These are phyloP conservation scores for Gracilariopsis chorda DNA, from an alignment of 23 red algal species.

Conservation along the genomic window DNA sequence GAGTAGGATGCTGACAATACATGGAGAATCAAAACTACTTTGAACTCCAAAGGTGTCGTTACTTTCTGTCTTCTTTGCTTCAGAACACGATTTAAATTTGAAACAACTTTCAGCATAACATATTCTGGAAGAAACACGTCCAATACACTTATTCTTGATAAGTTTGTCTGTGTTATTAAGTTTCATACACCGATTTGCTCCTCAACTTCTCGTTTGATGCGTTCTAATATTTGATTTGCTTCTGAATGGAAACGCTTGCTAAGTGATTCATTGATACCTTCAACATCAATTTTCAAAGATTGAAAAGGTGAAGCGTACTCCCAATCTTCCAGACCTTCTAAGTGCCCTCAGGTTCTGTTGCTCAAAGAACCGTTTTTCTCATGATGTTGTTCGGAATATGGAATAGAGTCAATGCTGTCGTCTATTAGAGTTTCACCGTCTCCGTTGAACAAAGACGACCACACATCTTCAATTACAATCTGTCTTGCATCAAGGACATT, in stretches of 20 bases:
- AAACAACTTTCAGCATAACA: not conserved
- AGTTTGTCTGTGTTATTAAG: not conserved
- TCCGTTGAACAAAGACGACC: not conserved
- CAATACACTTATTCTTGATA: not conserved
- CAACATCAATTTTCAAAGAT: not conserved
- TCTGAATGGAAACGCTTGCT: not conserved
- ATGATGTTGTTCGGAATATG: not conserved
- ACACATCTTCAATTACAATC: not conserved
- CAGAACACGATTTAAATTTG: not conserved
- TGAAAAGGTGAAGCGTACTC: conserved; percentile 14
- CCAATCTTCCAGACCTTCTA: not conserved
- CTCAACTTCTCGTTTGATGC: not conserved
- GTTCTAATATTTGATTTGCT: not conserved
- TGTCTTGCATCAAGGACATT: not conserved
- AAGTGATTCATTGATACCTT: not conserved
- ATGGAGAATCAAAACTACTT: not conserved
- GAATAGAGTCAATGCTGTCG: not conserved
- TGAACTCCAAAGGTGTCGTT: not conserved
- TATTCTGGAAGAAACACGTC: not conserved
- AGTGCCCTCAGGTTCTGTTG: not conserved
- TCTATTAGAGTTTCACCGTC: not conserved
- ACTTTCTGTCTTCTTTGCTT: not conserved
- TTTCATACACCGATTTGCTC: not conserved
- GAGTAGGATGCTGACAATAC: not conserved
- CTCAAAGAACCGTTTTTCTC: not conserved